phyloP scores from a whole-genome alignment of 2,329 filamentous ascomycete species.

The Hypoxylon sp. region DNA sequence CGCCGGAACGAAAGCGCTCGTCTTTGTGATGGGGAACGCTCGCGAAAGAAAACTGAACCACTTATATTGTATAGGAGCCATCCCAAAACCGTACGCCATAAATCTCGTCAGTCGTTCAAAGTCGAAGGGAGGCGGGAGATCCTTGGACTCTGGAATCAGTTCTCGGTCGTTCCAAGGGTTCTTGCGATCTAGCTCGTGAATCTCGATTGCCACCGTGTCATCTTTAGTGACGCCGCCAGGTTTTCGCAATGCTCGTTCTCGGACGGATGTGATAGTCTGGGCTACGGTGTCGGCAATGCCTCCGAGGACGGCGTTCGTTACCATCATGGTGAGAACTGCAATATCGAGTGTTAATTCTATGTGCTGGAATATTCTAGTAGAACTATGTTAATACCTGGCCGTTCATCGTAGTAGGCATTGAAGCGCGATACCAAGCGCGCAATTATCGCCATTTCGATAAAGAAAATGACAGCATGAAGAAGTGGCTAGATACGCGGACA shows the following conservation, averaged over 20 bases:
- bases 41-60: constrained; percentile 92
- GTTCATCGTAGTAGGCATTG: constrained; percentile 93
- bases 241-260: constrained; percentile 76
- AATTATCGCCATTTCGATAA: constrained; percentile 90
- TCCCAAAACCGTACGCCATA: constrained; percentile 97
- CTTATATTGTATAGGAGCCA: constrained; percentile 94
- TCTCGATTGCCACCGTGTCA: constrained; percentile 86
- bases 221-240: constrained; percentile 69
- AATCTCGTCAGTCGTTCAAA: constrained; percentile 95
- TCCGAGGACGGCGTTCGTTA: constrained; percentile 95
- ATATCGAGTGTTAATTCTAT: constrained; percentile 8
- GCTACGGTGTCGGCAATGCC: constrained; percentile 97
- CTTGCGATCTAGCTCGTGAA: constrained; percentile 88
- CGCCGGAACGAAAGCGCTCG: constrained; percentile 79
- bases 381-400: constrained; percentile 73
- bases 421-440: constrained; percentile 87
- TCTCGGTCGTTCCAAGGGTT: constrained; percentile 77
- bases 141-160: constrained; percentile 74
- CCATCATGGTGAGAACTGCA: constrained; percentile 95
- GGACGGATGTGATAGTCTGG: constrained; percentile 89
- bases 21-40: constrained; percentile 88
- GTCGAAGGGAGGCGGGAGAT: constrained; percentile 86
- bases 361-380: background rate
- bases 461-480: constrained; percentile 84
- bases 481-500: constrained; percentile 75